Base-by-base conservation (phyloP, 805 yeast species). In the Lipomyces oligophaga region DNA sequence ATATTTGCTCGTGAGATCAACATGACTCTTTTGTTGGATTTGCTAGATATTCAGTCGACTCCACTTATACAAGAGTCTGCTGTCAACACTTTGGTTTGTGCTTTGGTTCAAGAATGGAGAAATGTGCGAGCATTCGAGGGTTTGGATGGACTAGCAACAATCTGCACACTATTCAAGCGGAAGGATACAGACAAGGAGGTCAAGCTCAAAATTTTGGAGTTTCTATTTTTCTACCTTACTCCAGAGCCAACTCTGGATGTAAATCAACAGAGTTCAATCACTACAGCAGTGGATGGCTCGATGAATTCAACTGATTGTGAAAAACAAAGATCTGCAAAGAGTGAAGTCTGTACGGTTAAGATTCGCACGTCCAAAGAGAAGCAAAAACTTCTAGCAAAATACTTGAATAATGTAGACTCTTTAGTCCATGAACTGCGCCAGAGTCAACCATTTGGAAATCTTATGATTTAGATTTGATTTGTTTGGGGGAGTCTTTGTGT, bases 191-290 rank as follows among this genome's bases (percentile, higher is more conserved):
- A 75, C 34, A 79, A 79, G 56, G 72, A 72, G 27, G 73, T 82
- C 11, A 80, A 80, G 56, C 75, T 81, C 53, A 78, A 80, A 55
- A 73, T 80, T 10, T 70, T 83, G 39, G 89, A 83, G 64, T 83
- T 83, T 60, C 65, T 83, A 42, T 76, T 83, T 45, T 80, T 82
- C 60, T 83, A 83, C 58, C 64, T 83, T 45, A 71, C 78, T 6
- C 87, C 86, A 10, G 90, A 82, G 61, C 65, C 74, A 1, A 43
- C 50, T 15, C 36, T 47, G 38, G 30, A 26, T 10, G n/a, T n/a
- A n/a, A n/a, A n/a, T n/a, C n/a, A n/a, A n/a, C n/a, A n/a, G n/a
- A n/a, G n/a, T n/a, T n/a, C n/a, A 26, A 26, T 8, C 30, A 13
- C 30, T 26, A 26, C 30, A 8, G 11, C 30, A 26, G 30, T 26